Conservation (phyloP, 176 grass and related monocot species). For the Panicum miliaceum region DNA sequence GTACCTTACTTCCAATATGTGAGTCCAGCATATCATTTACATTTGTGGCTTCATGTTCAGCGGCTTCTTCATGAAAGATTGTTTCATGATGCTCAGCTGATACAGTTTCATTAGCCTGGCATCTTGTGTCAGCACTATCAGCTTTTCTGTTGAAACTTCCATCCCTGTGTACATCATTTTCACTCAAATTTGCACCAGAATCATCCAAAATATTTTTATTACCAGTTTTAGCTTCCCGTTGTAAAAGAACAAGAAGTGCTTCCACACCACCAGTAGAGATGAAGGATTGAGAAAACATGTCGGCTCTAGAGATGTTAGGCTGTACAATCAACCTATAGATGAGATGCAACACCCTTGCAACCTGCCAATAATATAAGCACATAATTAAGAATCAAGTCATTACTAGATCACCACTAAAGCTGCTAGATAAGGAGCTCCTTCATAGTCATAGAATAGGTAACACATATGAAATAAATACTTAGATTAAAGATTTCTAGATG, state of each 20-base stretch:
- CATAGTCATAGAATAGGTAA: background rate
- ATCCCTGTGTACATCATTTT: constrained; percentile 34
- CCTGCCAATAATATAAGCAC: constrained; percentile 74
- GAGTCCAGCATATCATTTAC: constrained; percentile 38
- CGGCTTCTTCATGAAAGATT: constrained; percentile 41
- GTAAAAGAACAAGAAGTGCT: constrained; percentile 93
- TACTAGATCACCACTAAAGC: constrained; percentile 15
- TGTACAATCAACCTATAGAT: constrained; percentile 95
- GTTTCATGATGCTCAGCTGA: constrained; percentile 48
- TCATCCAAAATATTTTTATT: constrained; percentile 65
- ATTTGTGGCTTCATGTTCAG: constrained; percentile 43
- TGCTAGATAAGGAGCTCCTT: constrained; percentile 9
- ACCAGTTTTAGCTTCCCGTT: constrained; percentile 82
- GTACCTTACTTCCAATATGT: constrained; percentile 59
- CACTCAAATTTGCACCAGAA: constrained; percentile 50
- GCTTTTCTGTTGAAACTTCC: constrained; percentile 41
- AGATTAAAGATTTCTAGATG: constrained; percentile 6
- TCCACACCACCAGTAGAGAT: constrained; percentile 85
- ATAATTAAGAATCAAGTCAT: constrained; percentile 31
- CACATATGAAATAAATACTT: constrained; percentile 8
- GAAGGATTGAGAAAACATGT: constrained; percentile 90
- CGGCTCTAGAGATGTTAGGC: constrained; percentile 82
- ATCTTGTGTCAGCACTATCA: constrained; percentile 41
- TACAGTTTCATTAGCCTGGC: constrained; percentile 50
- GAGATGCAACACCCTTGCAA: constrained; percentile 94